phyloP scores from a whole-genome alignment of 2,329 filamentous ascomycete species.

The Ilyonectria mors-panacis region DNA sequence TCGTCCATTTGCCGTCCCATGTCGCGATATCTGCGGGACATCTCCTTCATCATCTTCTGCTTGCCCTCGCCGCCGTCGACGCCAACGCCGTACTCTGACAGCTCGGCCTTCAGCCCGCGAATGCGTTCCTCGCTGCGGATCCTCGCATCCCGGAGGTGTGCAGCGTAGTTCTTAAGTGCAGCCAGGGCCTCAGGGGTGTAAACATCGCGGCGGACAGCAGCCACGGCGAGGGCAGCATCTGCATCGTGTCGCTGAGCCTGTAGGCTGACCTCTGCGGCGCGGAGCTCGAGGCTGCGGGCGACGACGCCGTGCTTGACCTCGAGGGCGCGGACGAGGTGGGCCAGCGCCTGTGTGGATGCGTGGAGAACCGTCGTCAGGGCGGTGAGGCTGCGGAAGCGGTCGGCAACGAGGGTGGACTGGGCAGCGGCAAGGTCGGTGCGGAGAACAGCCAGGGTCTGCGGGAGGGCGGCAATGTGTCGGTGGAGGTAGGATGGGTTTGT shows the following conservation, averaged over 20 bases:
- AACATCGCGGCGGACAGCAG: conserved; percentile 55
- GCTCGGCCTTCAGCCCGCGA: conserved; percentile 57
- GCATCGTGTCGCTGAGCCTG: conserved; percentile 59
- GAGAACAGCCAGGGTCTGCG: conserved; percentile 57
- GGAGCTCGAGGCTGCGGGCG: conserved; percentile 66
- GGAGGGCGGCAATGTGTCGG: conserved; percentile 67
- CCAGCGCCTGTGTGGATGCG: conserved; percentile 56
- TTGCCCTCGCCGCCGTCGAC: conserved; percentile 56
- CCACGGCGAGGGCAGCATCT: conserved; percentile 55
- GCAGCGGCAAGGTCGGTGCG: conserved; percentile 49
- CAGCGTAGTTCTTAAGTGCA: conserved; percentile 63
- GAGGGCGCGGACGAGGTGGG: conserved; percentile 63
- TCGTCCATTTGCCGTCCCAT: conserved; percentile 66
- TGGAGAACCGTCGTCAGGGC: conserved; percentile 58
- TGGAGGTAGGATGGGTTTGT: conserved; percentile 72
- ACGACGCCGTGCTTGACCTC: conserved; percentile 70
- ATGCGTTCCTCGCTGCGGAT: conserved; percentile 62
- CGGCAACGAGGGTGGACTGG: conserved; percentile 52
- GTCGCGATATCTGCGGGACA: conserved; percentile 66
- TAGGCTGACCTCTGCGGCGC: conserved; percentile 61
- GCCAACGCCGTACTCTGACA: conserved; percentile 66
- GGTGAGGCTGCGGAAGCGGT: conserved; percentile 58
- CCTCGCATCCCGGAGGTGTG: conserved; percentile 65
- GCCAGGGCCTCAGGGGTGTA: conserved; percentile 61
- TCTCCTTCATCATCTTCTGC: conserved; percentile 67